Evolutionary conservation across 2,329 filamentous ascomycete genomes (phyloP).

Genomic region (Cladosporium sp.): DNA sequence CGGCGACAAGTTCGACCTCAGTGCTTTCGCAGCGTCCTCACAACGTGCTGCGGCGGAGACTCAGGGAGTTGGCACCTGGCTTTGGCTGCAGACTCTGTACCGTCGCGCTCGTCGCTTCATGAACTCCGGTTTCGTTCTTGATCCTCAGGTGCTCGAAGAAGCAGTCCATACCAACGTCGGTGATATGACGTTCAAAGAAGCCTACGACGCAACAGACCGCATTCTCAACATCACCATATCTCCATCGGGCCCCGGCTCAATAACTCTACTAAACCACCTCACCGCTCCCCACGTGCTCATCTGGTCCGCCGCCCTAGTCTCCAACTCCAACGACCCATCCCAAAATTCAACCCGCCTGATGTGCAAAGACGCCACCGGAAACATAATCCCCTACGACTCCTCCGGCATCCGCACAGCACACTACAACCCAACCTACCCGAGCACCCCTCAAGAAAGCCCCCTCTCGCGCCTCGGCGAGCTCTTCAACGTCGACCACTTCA

Average conservation of each 20-base stretch:
- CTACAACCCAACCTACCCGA: not conserved
- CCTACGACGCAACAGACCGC: slow-evolving; percentile 79
- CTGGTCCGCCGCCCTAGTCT: slow-evolving; percentile 76
- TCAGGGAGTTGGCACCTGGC: slow-evolving; percentile 31
- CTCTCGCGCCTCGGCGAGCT: slow-evolving; percentile 74
- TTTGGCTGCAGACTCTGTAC: slow-evolving; percentile 57
- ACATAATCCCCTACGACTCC: slow-evolving; percentile 64
- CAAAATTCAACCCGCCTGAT: slow-evolving; percentile 53
- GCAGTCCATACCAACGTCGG: slow-evolving; percentile 84
- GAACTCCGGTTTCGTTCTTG: slow-evolving; percentile 77
- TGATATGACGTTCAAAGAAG: slow-evolving; percentile 89
- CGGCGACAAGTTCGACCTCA: slow-evolving; percentile 78
- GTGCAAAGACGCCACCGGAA: slow-evolving; percentile 73
- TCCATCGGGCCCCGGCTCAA: slow-evolving; percentile 70
- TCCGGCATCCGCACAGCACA: not conserved
- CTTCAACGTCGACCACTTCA: slow-evolving; percentile 94
- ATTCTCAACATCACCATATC: slow-evolving; percentile 91
- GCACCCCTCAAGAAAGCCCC: slow-evolving; percentile 38
- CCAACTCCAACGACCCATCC: slow-evolving; percentile 54
- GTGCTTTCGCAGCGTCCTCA: slow-evolving; percentile 64
- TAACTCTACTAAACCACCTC: slow-evolving; percentile 85
- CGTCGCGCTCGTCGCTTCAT: slow-evolving; percentile 70
- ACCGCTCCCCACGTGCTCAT: slow-evolving; percentile 92
- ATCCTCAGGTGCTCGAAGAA: slow-evolving; percentile 77
- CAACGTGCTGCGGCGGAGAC: slow-evolving; percentile 29